Conservation (phyloP, 202 grass and related monocot genomes). For the Panicum hallii region DNA sequence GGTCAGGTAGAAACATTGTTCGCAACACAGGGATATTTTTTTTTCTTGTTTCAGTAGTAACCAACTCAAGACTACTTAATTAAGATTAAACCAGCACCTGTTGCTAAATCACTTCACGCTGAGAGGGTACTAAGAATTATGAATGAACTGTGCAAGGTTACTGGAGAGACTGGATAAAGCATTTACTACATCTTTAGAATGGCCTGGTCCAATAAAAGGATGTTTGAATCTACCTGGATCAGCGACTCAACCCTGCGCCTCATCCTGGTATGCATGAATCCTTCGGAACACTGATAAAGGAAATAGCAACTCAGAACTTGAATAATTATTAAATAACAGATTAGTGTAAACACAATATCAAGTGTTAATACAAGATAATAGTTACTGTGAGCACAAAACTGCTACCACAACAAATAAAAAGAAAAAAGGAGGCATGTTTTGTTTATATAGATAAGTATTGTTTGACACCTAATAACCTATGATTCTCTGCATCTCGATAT, state of each 20-base stretch:
- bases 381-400: constrained; percentile 10
- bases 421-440: not conserved
- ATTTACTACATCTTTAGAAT: constrained; percentile 28
- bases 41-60: not conserved
- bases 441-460: not conserved
- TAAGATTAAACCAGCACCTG: constrained; percentile 13
- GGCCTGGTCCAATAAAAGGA: not conserved
- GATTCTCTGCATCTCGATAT: not conserved
- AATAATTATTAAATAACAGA: constrained; percentile 5
- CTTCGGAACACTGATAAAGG: constrained; percentile 86
- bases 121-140: constrained; percentile 27
- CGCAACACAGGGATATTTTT: not conserved
- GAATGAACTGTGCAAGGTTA: constrained; percentile 13
- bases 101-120: constrained; percentile 32
- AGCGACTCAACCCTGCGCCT: constrained; percentile 93
- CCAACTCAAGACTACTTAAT: not conserved
- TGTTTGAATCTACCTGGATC: constrained; percentile 70
- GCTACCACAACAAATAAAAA: constrained; percentile 7
- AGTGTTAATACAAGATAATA: constrained; percentile 23
- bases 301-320: constrained; percentile 35
- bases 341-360: constrained; percentile 6
- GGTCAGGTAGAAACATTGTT: not conserved
- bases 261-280: constrained; percentile 99
- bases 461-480: not conserved
- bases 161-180: not conserved